Percentiles rank a stretch among this genome's conserved stretches.
phyloP scores from a whole-genome alignment of 306 rosid genomes.

The Pachyrhizus erosus region DNA sequence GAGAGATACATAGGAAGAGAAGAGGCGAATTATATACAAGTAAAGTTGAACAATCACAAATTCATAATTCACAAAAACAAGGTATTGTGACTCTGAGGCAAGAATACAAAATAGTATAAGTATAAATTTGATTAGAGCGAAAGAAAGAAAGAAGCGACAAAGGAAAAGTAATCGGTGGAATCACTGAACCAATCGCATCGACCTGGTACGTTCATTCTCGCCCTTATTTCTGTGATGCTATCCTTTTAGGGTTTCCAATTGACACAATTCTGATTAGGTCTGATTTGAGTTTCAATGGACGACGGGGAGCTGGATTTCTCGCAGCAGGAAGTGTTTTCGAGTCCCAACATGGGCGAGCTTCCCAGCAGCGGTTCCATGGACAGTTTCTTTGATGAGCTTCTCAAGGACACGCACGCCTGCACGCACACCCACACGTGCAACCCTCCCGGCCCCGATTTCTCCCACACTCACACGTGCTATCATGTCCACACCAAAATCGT shows the following conservation, averaged over 20 bases:
- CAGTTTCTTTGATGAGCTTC: conserved; percentile 79
- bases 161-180: too few species aligned
- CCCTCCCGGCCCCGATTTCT: conserved; percentile 92
- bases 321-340: conserved; percentile 69
- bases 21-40: too few species aligned
- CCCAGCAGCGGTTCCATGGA: conserved; percentile 85
- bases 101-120: too few species aligned
- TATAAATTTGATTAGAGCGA: neutral
- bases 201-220: too few species aligned
- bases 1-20: too few species aligned
- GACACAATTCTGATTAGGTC: neutral
- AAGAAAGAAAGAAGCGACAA: neutral
- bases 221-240: too few species aligned
- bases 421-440: conserved; percentile 98
- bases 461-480: conserved; percentile 95
- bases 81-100: too few species aligned
- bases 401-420: conserved; percentile 84
- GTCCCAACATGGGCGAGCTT: conserved; percentile 70
- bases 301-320: conserved; percentile 92
- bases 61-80: too few species aligned
- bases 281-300: conserved; percentile 62
- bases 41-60: too few species aligned
- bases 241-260: conserved; percentile 49
- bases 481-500: conserved; percentile 92
- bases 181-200: too few species aligned